A percentile compares a stretch with the other conserved stretches of the same genome.
Evolutionary conservation across 2,329 filamentous ascomycete genomes (phyloP).

Genomic region (Didymella sp.): DNA sequence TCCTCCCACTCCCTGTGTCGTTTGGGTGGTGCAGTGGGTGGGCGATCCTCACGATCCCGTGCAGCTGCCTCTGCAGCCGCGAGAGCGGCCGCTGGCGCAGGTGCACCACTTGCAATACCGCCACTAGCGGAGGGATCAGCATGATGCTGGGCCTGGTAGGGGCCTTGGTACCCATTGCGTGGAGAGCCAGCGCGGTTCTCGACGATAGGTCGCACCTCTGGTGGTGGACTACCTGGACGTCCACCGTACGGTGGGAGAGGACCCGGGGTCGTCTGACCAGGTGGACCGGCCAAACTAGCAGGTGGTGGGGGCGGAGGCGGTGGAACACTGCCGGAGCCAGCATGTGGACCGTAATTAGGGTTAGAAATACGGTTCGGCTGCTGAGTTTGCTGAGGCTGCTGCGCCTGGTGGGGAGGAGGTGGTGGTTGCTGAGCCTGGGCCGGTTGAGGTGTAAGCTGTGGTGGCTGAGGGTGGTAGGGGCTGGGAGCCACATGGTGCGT

Average conservation of each 20-base stretch:
- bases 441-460: constrained; percentile 60
- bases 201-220: constrained; percentile 80
- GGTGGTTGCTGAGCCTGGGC: constrained; percentile 55
- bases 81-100: constrained; percentile 68
- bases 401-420: constrained; percentile 40
- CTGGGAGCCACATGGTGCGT: constrained; percentile 61
- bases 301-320: constrained; percentile 67
- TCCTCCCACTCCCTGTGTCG: constrained; percentile 93
- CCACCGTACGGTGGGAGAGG: constrained; percentile 73
- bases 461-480: constrained; percentile 56
- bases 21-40: constrained; percentile 77
- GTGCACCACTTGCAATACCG: constrained; percentile 72
- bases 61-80: constrained; percentile 73
- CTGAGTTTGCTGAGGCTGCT: constrained; percentile 34
- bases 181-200: constrained; percentile 92
- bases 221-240: constrained; percentile 76
- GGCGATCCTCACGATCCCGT: constrained; percentile 73
- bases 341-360: constrained; percentile 56
- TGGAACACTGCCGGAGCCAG: constrained; percentile 53
- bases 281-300: constrained; percentile 57
- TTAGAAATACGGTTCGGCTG: constrained; percentile 58
- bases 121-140: constrained; percentile 65
- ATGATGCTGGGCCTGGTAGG: constrained; percentile 71
- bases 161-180: constrained; percentile 83
- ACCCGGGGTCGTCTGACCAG: constrained; percentile 57